Evolutionary conservation across 495 filamentous ascomycete species (phyloP), one percentile per base, ranked within the genome.

Genomic region (Recurvomyces mirabilis): DNA sequence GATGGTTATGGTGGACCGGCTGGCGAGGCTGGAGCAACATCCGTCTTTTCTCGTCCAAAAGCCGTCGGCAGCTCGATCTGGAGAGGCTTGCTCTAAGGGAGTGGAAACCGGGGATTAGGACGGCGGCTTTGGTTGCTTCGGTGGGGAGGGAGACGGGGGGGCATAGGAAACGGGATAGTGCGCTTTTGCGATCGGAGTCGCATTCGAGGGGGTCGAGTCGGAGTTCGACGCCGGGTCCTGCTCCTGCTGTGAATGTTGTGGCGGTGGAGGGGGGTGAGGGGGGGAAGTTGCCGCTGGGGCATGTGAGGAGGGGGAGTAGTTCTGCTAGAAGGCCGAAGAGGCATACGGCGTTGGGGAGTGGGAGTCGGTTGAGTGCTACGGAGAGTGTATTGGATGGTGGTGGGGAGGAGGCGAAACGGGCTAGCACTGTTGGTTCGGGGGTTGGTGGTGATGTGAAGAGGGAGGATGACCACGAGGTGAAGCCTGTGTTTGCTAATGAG

Each of bases 1-100:
- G 81, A 19, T 91, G 84, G 85, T 64, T 86, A 28, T 86, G 82
- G 81, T 87, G 87, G 68, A 62, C 71, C 1, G 72, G 81, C 40
- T 87, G 70, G 78, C 76, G 62, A 59, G 71, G 74, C 52, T 74
- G 75, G 46, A 70, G 69, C 43, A 47, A 37, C 39, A 11, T 54
- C 19, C 65, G 17, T 54, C 49, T 39, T 1, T 40, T 44, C 23
- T 17, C 19, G n/a, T 19, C 25, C 10, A 48, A 45, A 26, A 38
- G n/a, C 7, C 26, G 49, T n/a, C 29, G 49, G 10, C 43, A 53
- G 20, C 35, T 32, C 1, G 56, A 56, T 11, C 25, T 55, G 19
- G 65, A 69, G 34, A 65, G 68, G 51, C 38, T 53, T 12, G 49
- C 49, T 9, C 24, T 53, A 9, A 32, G 21, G 15, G 43, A 47